Evolutionary conservation across 306 rosid species (phyloP).

Genomic region (Senna siamea): DNA sequence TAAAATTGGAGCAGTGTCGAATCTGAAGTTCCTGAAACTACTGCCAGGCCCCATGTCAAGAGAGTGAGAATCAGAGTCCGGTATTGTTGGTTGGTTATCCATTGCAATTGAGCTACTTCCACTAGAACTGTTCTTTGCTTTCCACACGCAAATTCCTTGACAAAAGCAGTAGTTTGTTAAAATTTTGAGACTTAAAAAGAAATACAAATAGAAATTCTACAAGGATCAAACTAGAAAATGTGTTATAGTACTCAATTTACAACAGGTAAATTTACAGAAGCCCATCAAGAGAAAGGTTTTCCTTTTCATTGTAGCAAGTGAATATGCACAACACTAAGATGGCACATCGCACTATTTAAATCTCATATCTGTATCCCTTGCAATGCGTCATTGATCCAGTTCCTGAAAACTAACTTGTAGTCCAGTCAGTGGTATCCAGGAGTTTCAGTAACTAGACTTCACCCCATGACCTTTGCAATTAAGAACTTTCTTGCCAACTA

Average conservation of each 20-base stretch:
- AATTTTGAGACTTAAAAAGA: no score
- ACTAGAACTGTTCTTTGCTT: slow-evolving; percentile 64
- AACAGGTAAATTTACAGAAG: slow-evolving; percentile 8
- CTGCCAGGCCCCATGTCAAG: slow-evolving; percentile 59
- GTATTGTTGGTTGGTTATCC: slow-evolving; percentile 62
- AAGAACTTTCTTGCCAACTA: not conserved
- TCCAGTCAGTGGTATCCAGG: not conserved
- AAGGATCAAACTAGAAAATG: slow-evolving; percentile 14
- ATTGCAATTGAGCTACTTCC: slow-evolving; percentile 57
- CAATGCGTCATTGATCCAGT: no score
- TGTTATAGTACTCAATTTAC: slow-evolving; percentile 4
- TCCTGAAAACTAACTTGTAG: not conserved
- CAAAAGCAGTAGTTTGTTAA: no score
- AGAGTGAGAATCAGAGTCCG: slow-evolving; percentile 58
- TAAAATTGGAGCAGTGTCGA: slow-evolving; percentile 60
- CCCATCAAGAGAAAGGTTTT: slow-evolving; percentile 5
- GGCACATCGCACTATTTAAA: no score
- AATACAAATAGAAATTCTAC: slow-evolving; percentile 10
- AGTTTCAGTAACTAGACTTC: slow-evolving; percentile 15
- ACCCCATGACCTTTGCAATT: not conserved
- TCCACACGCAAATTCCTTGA: slow-evolving; percentile 81
- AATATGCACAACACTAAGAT: no score
- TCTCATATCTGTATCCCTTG: no score
- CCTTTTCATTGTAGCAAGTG: slow-evolving; percentile 1
- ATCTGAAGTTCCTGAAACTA: slow-evolving; percentile 82